Evolutionary conservation across 345 rosid species (phyloP), one percentile per base, ranked within the genome.

Genomic region (Cardamine chenopodiifolia): DNA sequence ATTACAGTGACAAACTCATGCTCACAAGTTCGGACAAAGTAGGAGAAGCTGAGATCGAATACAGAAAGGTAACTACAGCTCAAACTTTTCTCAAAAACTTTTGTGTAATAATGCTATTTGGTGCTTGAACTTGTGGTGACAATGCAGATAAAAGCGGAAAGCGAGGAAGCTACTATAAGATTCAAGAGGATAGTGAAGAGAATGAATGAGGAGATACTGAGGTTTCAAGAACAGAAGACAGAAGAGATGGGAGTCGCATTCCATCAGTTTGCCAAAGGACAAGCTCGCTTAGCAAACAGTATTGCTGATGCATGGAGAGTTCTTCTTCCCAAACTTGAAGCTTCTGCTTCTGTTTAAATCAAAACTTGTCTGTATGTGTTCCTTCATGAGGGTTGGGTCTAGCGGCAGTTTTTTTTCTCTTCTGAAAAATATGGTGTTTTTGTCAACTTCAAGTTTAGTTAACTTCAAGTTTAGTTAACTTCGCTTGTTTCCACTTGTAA

Each of bases 281-380:
- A 95, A 83, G 90, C 96, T 14, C 96, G 87, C 11, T 81, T 95
- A 74, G 98, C 99, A 7, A 92, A 74, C 63, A 81, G 81, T 56
- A 72, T 90, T 4, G 98, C 98, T 0, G 99, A 90, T 74, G 94
- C 98, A 3, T 95, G 99, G 99, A 84, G 97, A 83, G 79, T 93
- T 79, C 98, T 95, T 76, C 97, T 95, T 71, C 97, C 97, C 12
- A 95, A 89, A 81, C 92, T 92, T 15, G 99, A 95, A 83, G 85
- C 94, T 77, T 31, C 68, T 47, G 48, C 66, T 57, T 40, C 81
- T 65, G 72, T 42, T 66, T 65, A 31, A 70, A 34, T 32, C 13
- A 17, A 23, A 18, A 39, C 22, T 13, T 56, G 18, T 32, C 2
- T 62, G 22, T 42, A 59, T 42, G 56, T 65, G 17, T 52, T 42